A percentile compares a stretch with the other conserved stretches of the same genome.
Evolutionary conservation across 345 rosid genomes (phyloP).

Genomic region (Camelina sativa): DNA sequence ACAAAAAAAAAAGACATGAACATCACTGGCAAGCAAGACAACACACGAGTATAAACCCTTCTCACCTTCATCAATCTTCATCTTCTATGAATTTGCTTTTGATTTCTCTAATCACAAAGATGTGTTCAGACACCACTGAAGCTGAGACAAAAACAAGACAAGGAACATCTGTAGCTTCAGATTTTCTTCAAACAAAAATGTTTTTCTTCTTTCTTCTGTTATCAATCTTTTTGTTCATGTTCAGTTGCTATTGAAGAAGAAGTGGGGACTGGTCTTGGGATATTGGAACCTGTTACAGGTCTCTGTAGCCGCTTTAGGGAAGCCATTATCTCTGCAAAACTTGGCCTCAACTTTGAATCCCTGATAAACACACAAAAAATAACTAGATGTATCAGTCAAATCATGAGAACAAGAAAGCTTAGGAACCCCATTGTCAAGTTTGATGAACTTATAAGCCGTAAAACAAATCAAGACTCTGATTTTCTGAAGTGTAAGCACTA

Average conservation of each 20-base stretch:
- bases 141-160: constrained; percentile 15
- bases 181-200: constrained; percentile 19
- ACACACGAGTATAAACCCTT: neutral
- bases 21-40: constrained; percentile 20
- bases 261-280: constrained; percentile 49
- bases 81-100: constrained; percentile 14
- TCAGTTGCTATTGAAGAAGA: constrained; percentile 31
- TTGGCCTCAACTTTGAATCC: constrained; percentile 86
- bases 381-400: constrained; percentile 22
- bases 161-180: constrained; percentile 15
- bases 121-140: constrained; percentile 16
- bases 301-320: constrained; percentile 83
- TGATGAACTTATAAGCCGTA: neutral
- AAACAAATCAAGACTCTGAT: neutral
- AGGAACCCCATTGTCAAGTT: neutral
- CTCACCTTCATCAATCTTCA: neutral
- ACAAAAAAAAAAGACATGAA: too few relatives aligned
- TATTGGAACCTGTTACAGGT: constrained; percentile 59
- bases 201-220: constrained; percentile 12
- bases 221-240: constrained; percentile 37
- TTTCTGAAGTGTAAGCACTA: too few relatives aligned
- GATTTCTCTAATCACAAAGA: constrained; percentile 12
- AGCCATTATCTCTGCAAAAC: constrained; percentile 92
- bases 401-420: neutral
- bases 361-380: constrained; percentile 43